Evolutionary conservation across 495 filamentous ascomycete genomes (phyloP), one percentile per base, ranked within the genome.

Genomic region (Achaetomiella virescens): DNA sequence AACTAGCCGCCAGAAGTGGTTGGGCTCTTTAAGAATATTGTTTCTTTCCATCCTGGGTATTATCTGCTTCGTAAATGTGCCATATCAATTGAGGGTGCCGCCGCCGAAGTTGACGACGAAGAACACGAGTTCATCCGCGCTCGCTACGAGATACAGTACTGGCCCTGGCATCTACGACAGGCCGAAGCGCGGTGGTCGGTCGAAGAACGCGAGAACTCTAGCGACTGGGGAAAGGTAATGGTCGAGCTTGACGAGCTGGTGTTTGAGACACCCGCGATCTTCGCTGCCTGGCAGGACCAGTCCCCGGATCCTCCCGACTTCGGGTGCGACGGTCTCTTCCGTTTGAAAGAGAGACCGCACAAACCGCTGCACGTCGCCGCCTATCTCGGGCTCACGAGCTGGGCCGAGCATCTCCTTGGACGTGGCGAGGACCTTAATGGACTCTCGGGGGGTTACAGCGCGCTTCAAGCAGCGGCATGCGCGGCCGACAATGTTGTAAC

Each of bases 401-500:
- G 62, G 62, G 33, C 45, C 0, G 29, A 33, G 12, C 59, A 58
- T n/a, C 49, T 61, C 0, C 37, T 65, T 5, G 48, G 35, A 18
- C 51, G 48, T n/a, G 62, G 62, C 4, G 55, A 52, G 25, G 59
- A 57, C 11, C 6, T 59, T 5, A 55, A 63, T 29, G 48, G n/a
- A 9, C 22, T 58, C 6, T 61, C 55, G 6, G 29, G 31, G 2
- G 55, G 52, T 0, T 60, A 36, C 66, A 81, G 74, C 0, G 66
- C 75, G 11, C 59, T 83, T 35, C 81, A 83, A 66, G 67, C 81
- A 46, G 80, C 80, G 0, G 75, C 75, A 10, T 70, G 70, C 21
- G 71, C 76, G 65, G 72, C 70, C 20, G 6, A 22, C 8, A 61
- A 73, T 1, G 40, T 36, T 1, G 72, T 78, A 44, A 75, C 80